These are phyloP conservation scores for Beta lomatogona DNA, from an alignment of 179 eudicot species.

Conservation along the genomic window DNA sequence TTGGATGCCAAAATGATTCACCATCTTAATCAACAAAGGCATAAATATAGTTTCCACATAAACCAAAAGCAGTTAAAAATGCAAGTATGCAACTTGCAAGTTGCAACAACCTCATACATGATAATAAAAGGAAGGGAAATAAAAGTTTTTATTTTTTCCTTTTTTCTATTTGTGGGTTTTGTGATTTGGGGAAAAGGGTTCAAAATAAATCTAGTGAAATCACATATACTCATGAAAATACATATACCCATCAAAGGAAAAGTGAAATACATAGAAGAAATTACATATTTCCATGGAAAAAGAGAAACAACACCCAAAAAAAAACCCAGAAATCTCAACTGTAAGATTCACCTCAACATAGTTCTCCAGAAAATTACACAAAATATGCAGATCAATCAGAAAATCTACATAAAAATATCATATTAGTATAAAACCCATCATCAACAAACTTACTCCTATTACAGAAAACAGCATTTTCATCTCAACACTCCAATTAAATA, in stretches of 20 bases:
- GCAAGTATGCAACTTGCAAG: conserved; percentile 1
- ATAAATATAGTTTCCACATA: not conserved
- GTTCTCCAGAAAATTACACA: not conserved
- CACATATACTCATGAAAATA: conserved; percentile 4
- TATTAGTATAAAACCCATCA: not conserved
- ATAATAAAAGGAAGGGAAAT: not conserved
- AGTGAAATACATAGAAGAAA: not conserved
- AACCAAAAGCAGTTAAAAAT: not conserved
- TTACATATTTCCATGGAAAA: not conserved
- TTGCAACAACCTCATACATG: not conserved
- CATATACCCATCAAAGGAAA: conserved; percentile 12
- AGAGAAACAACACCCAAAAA: not conserved
- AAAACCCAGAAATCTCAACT: conserved; percentile 14
- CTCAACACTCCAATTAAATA: not conserved
- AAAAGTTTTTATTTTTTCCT: too few species aligned
- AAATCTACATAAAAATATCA: not conserved
- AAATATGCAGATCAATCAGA: conserved; percentile 15
- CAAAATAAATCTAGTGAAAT: conserved; percentile 3
- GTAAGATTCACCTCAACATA: conserved; percentile 13
- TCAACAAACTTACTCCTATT: not conserved
- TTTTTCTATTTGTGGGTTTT: conserved; percentile 3
- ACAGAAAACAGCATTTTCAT: conserved; percentile 11
- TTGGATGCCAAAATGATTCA: conserved; percentile 7
- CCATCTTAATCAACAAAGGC: conserved; percentile 10
- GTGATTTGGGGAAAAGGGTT: not conserved